phyloP scores from a whole-genome alignment of 495 filamentous ascomycete species.

The Tetracladium marchalianum region DNA sequence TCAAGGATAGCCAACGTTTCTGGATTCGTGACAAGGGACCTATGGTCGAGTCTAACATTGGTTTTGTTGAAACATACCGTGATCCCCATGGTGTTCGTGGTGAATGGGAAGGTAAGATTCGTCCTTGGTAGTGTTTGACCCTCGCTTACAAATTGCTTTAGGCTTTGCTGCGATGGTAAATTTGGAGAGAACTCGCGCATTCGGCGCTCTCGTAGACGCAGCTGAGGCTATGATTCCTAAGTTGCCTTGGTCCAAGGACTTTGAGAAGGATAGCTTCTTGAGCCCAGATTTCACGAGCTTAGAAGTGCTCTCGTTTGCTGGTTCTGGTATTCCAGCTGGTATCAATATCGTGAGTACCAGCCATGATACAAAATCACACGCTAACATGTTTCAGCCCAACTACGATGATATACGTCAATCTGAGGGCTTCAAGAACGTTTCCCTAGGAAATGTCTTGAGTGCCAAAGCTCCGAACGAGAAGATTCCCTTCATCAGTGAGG shows the following conservation, averaged over 20 bases:
- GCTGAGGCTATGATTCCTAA: conserved; percentile 78
- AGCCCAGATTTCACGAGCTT: conserved; percentile 90
- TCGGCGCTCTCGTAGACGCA: conserved; percentile 69
- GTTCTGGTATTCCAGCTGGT: conserved; percentile 76
- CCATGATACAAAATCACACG: conserved; percentile 35
- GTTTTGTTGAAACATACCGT: conserved; percentile 93
- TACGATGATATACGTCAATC: conserved; percentile 91
- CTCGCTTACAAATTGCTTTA: not conserved
- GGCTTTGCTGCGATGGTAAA: conserved; percentile 47
- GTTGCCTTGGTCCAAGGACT: conserved; percentile 78
- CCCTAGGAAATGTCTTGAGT: conserved; percentile 77
- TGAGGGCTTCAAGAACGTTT: conserved; percentile 97
- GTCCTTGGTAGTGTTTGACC: conserved; percentile 40
- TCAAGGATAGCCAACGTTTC: conserved; percentile 80
- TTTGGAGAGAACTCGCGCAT: conserved; percentile 82
- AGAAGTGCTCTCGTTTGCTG: conserved; percentile 58
- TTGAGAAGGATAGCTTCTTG: conserved; percentile 91
- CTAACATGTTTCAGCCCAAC: conserved; percentile 48
- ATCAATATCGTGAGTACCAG: conserved; percentile 38
- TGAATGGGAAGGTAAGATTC: conserved; percentile 71
- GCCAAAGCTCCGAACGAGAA: conserved; percentile 85
- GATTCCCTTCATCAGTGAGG: conserved; percentile 73
- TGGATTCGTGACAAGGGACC: conserved; percentile 93
- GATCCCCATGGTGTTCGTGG: conserved; percentile 86
- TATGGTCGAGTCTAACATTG: conserved; percentile 81